A percentile compares a stretch with the other conserved stretches of the same genome.
These are phyloP conservation scores for Russula abietina DNA, from an alignment of 768 basidiomycete species.

Conservation along the genomic window DNA sequence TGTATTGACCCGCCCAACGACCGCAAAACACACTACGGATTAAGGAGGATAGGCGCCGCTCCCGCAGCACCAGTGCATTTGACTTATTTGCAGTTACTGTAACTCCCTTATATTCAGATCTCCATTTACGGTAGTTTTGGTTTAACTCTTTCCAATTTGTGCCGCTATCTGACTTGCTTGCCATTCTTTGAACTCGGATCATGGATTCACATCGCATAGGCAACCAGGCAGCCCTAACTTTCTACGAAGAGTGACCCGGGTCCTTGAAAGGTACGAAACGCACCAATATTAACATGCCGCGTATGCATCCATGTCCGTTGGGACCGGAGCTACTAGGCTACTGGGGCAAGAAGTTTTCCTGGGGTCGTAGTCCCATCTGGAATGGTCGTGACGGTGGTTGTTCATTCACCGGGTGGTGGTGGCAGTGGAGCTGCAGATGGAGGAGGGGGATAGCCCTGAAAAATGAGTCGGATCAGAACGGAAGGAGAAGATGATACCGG, in stretches of 20 bases:
- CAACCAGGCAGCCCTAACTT: conserved; percentile 69
- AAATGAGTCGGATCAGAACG: conserved; percentile 35
- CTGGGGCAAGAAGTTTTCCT: no score
- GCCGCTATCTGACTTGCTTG: conserved; percentile 65
- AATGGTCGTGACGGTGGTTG: conserved; percentile 35
- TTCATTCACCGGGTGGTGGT: conserved; percentile 35
- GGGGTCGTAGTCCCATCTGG: conserved; percentile 30
- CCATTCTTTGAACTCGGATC: conserved; percentile 78
- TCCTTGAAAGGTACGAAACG: conserved; percentile 15
- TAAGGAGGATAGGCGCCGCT: conserved; percentile 24
- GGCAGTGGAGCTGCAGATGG: conserved; percentile 44
- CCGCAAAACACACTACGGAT: conserved; percentile 24
- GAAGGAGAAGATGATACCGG: conserved; percentile 19
- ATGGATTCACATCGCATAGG: conserved; percentile 83
- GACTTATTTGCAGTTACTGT: no score
- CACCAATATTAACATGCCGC: conserved; percentile 43
- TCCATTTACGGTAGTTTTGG: no score
- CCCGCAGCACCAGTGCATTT: conserved; percentile 25
- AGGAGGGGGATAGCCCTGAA: conserved; percentile 38
- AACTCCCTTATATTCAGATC: no score
- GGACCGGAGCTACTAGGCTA: conserved; percentile 41
- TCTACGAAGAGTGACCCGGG: conserved; percentile 19
- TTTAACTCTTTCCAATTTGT: no score
- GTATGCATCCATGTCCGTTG: conserved; percentile 37
- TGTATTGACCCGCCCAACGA: conserved; percentile 20